A percentile compares a stretch with the other conserved stretches of the same genome.
These are phyloP conservation scores for Suillus placidus DNA, from an alignment of 768 basidiomycete species.

Conservation along the genomic window DNA sequence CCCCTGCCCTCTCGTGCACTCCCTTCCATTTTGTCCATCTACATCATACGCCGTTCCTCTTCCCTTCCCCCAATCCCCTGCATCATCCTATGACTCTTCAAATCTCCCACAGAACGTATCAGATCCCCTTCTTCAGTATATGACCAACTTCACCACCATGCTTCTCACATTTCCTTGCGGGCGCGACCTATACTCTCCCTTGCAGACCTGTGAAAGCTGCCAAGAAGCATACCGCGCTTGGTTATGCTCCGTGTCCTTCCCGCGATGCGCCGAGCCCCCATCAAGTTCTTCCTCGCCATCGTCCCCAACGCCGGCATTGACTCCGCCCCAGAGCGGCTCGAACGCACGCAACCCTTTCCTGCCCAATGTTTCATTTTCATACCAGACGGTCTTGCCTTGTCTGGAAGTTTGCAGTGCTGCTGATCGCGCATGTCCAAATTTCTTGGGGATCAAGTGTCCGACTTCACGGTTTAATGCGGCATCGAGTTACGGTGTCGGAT, in stretches of 20 bases:
- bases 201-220: conserved; percentile 79
- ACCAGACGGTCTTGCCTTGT: conserved; percentile 74
- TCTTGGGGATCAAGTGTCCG: conserved; percentile 74
- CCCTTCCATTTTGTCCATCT: conserved; percentile 74
- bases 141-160: conserved; percentile 75
- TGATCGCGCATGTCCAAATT: conserved; percentile 76
- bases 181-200: conserved; percentile 76
- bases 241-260: conserved; percentile 75
- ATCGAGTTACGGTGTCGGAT: conserved; percentile 76
- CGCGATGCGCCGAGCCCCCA: conserved; percentile 67
- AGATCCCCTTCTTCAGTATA: conserved; percentile 52
- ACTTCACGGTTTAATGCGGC: conserved; percentile 59
- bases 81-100: conserved; percentile 48
- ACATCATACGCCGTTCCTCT: conserved; percentile 73
- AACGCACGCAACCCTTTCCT: conserved; percentile 49
- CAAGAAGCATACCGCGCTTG: conserved; percentile 72
- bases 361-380: conserved; percentile 47
- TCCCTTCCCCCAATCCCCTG: conserved; percentile 46
- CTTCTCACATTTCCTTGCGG: conserved; percentile 79
- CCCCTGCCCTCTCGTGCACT: conserved; percentile 67
- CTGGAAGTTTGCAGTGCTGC: conserved; percentile 74
- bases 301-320: conserved; percentile 51
- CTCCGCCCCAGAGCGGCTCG: conserved; percentile 43
- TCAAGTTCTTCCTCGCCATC: conserved; percentile 36
- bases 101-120: conserved; percentile 55